A percentile compares a stretch with the other conserved stretches of the same genome.
Conservation (phyloP, 2,329 filamentous ascomycete species). For the Aspergillus sp. region DNA sequence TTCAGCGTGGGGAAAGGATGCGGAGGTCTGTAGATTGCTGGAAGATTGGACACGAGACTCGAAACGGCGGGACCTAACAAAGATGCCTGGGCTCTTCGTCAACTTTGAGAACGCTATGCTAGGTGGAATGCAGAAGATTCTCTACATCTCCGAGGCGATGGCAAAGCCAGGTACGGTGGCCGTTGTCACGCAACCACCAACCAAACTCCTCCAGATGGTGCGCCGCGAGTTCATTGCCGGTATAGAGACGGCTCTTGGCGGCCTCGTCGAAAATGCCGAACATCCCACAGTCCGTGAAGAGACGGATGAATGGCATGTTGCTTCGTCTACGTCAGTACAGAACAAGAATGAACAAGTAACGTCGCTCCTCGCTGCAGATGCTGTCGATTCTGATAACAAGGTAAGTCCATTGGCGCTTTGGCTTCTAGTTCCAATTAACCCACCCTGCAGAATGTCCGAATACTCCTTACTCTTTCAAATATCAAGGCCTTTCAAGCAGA, state of each 20-base stretch:
- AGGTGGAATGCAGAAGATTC: conserved; percentile 87
- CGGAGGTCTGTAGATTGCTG: conserved; percentile 86
- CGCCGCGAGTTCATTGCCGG: conserved; percentile 91
- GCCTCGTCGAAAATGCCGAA: conserved; percentile 97
- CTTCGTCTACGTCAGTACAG: conserved; percentile 40
- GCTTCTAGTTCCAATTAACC: too few species aligned
- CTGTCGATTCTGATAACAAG: conserved; percentile 58
- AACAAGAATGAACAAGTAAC: conserved; percentile 40
- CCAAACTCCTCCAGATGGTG: conserved; percentile 88
- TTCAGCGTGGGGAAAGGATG: conserved; percentile 89
- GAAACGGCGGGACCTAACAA: conserved; percentile 84
- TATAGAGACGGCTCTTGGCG: conserved; percentile 89
- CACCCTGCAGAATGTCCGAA: conserved; percentile 74
- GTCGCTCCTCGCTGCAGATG: conserved; percentile 52
- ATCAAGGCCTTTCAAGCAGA: conserved; percentile 80
- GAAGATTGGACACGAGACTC: conserved; percentile 90
- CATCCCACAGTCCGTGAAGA: conserved; percentile 67
- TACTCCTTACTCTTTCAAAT: conserved; percentile 92
- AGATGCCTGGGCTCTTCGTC: conserved; percentile 84
- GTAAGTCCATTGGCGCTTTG: conserved; percentile 40
- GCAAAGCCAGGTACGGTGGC: conserved; percentile 72
- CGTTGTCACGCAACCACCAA: conserved; percentile 81
- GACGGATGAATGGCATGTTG: conserved; percentile 57
- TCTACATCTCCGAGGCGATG: conserved; percentile 88
- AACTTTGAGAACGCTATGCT: conserved; percentile 84